Base-by-base conservation (phyloP, 2,329 filamentous ascomycete species). In the Alternaria brassicae region DNA sequence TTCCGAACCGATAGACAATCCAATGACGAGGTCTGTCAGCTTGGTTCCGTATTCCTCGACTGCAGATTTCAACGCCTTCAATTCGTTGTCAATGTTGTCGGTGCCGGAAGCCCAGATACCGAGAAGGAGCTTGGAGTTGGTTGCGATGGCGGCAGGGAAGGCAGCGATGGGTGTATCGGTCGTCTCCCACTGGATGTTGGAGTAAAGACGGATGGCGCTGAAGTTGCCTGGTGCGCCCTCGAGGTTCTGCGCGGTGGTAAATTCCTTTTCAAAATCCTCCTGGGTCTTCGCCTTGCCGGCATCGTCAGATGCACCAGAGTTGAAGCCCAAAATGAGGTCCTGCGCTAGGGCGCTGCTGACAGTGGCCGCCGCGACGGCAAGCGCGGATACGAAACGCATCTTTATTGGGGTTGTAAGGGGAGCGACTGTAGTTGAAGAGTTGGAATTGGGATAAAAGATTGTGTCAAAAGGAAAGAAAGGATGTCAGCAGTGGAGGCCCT, bases 151-250 rank as follows among this genome's bases (percentile, higher is more conserved):
- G 28, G 76, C 75, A 2, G 72, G 66, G 60, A 78, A 73, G 6
- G 76, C 76, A 41, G 84, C 82, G 72, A 90, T 92, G 67, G 87
- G 86, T 17, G 83, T 83, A 77, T 84, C 87, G 61, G 84, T 77
- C 4, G 89, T 88, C 64, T 86, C 86, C 28, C 78, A 85, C 83
- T 92, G 89, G 51, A 90, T 82, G 83, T 87, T 91, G 69, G 89
- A 91, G 80, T 89, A 92, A 27, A 92, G 82, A 61, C 90, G 87
- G 48, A 88, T 89, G 58, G 86, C 88, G 70, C 81, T 89, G 82
- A 91, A 92, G 51, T 86, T 86, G 21, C 82, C 80, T 36, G 89
- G 80, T 37, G 89, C 86, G 50, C 88, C 88, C 30, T 82, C 79
- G 8, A 93, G 86, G 52, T 80, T 81, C 67, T 87, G 82, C 12